These are phyloP conservation scores for Phytophthora megakarya DNA, from an alignment of 352 stramenopile genomes.

Conservation along the genomic window DNA sequence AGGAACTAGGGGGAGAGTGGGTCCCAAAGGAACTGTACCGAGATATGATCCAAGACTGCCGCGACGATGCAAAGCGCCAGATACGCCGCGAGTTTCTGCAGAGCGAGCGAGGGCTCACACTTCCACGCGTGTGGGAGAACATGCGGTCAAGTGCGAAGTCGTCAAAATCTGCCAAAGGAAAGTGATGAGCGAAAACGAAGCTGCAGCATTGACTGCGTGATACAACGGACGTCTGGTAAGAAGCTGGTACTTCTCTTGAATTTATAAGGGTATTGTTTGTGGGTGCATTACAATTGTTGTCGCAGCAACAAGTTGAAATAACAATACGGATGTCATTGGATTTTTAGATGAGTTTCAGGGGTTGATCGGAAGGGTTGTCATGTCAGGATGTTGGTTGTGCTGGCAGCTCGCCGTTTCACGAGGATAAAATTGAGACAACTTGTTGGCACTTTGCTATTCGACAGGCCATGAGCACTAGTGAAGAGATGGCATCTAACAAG, in stretches of 20 bases:
- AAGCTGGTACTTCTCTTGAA: too few relatives aligned
- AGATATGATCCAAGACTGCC: constrained; percentile 23
- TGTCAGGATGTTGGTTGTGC: neutral
- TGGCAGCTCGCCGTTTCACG: constrained; percentile 6
- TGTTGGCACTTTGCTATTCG: constrained; percentile 24
- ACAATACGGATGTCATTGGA: too few relatives aligned
- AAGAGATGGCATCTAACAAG: constrained; percentile 2
- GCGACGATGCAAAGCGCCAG: constrained; percentile 19
- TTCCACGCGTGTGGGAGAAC: constrained; percentile 26
- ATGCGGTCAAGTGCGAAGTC: neutral
- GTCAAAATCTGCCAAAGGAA: neutral
- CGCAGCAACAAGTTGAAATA: too few relatives aligned
- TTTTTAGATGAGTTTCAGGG: too few relatives aligned
- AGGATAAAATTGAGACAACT: constrained; percentile 8
- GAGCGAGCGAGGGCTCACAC: constrained; percentile 6
- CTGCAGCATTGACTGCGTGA: too few relatives aligned
- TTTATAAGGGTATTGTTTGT: too few relatives aligned
- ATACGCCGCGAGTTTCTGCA: constrained; percentile 22
- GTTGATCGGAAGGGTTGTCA: constrained; percentile 19
- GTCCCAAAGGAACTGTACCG: constrained; percentile 17
- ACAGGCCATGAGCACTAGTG: constrained; percentile 20
- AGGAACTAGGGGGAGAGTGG: constrained; percentile 6
- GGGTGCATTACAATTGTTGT: too few relatives aligned
- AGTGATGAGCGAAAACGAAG: neutral
- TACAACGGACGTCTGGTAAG: too few relatives aligned